These are phyloP conservation scores for Penicillium antarcticum DNA, from an alignment of 495 filamentous ascomycete genomes.

Conservation along the genomic window DNA sequence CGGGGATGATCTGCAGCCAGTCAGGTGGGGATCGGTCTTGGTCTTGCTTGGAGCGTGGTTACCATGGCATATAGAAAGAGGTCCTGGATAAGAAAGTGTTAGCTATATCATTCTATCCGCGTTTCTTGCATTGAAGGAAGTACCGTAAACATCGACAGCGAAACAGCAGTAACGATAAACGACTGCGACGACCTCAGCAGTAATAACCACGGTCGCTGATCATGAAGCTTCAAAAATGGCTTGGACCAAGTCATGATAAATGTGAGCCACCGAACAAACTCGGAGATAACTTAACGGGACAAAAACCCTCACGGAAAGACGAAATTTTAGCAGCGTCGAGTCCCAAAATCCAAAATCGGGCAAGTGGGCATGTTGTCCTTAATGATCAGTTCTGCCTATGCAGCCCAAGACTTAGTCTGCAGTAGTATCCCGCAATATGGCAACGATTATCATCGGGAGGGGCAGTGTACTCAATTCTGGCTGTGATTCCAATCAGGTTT, in stretches of 20 bases:
- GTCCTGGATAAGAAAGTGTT: not conserved
- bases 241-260: constrained; percentile 8
- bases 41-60: not conserved
- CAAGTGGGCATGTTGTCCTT: not conserved
- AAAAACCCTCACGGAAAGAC: not conserved
- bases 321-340: not conserved
- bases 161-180: constrained; percentile 13
- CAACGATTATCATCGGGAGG: not conserved
- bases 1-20: constrained; percentile 18
- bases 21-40: not conserved
- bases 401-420: not conserved
- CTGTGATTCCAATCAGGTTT: constrained; percentile 1
- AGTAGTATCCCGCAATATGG: not conserved
- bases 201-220: constrained; percentile 9
- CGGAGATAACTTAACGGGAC: not conserved
- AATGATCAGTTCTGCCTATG: not conserved
- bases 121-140: not conserved
- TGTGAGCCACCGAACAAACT: not conserved
- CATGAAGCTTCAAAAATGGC: constrained; percentile 2
- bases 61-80: constrained; percentile 21
- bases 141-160: constrained; percentile 14
- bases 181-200: constrained; percentile 14
- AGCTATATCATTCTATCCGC: not conserved
- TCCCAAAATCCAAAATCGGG: not conserved
- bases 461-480: not conserved